Evolutionary conservation across 2,329 filamentous ascomycete species (phyloP), one percentile per base, ranked within the genome.

Genomic region (Paraphoma chrysanthemicola): DNA sequence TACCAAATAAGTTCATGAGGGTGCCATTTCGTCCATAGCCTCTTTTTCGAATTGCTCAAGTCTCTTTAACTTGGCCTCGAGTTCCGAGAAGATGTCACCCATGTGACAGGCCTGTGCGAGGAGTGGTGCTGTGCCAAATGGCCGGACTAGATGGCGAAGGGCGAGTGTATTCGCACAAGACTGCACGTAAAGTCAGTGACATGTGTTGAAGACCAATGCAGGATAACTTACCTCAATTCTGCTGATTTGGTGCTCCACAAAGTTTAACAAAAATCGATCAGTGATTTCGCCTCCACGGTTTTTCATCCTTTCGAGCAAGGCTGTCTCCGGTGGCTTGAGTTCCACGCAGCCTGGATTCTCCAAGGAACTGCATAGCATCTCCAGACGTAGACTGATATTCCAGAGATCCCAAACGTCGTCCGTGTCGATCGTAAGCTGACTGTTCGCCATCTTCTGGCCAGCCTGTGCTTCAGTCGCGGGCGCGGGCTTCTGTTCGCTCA

Each of bases 191-290:
- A 11, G 51, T 73, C 64, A 77, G 71, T 18, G 52, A 42, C 39
- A 16, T 3, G 3, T 16, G 8, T n/a, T 42, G 16, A 16, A 3
- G 3, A 42, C 12, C 11, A 16, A 17, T n/a, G 16, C 16, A 3
- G 39, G 16, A 42, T 42, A 18, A 79, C 89, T 78, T 82, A 96
- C 93, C 88, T 99, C 95, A 74, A 99, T 96, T 70, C 95, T 88
- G 74, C 91, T 93, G 66, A 99, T 90, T 83, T 97, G 93, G 74
- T 98, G 93, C 74, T 96, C 93, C 76, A 98, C 85, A 70, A 99
- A 92, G 70, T 92, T 93, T 53, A 96, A 79, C 77, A 98, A 81
- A 77, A 96, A 94, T 51, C 87, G 84, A 81, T 98, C 95, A 29
- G 93, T 92, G 51, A 97, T 86, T 73, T 97, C 93, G 10, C 92